These are phyloP conservation scores for Lycium ferocissimum DNA, from an alignment of 257 asterid species.

Conservation along the genomic window DNA sequence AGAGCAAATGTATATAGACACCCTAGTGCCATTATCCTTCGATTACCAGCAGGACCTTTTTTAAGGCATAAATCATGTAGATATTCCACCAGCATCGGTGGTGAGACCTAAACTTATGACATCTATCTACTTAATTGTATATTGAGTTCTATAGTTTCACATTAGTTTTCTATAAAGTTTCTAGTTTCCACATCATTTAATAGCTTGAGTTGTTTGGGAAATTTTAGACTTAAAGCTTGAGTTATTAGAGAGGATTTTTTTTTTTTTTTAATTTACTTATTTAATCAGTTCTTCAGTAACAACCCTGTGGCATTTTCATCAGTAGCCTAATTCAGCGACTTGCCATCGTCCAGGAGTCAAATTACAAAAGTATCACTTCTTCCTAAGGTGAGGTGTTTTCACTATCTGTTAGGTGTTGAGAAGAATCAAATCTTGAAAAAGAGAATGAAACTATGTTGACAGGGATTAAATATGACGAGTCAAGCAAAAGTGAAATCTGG, in stretches of 20 bases:
- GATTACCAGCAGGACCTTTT: background rate
- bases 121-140: background rate
- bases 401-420: background rate
- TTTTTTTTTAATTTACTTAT: background rate
- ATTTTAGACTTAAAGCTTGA: background rate
- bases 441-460: background rate
- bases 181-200: background rate
- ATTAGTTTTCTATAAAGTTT: no score
- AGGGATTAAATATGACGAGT: background rate
- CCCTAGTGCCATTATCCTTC: slow-evolving; percentile 10
- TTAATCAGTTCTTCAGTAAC: background rate
- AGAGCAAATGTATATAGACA: background rate
- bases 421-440: background rate
- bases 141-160: background rate
- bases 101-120: background rate
- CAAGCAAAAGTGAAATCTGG: background rate
- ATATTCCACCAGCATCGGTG: slow-evolving; percentile 20
- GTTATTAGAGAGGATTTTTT: background rate
- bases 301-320: background rate
- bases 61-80: background rate
- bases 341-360: background rate
- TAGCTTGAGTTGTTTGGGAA: background rate
- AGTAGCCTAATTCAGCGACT: background rate
- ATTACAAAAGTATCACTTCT: background rate
- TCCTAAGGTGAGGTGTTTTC: background rate